Evolutionary conservation across 306 rosid species (phyloP), one percentile per base, ranked within the genome.

Genomic region (Gastrolobium bilobum): DNA sequence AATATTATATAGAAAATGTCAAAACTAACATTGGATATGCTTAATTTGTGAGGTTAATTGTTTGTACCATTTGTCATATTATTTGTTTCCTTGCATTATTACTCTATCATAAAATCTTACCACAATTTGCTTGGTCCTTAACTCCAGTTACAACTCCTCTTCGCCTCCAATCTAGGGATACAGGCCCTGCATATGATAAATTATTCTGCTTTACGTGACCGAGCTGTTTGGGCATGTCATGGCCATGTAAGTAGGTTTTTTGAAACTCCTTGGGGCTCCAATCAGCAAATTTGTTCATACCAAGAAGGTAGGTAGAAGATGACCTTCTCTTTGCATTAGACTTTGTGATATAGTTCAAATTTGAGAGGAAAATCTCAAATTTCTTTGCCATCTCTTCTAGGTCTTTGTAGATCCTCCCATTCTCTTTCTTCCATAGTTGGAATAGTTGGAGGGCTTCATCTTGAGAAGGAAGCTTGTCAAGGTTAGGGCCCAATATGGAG

Each of bases 211-310:
- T 83, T 76, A 13, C 1, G 5, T 0, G 5, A 8, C 9, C 1
- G 5, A 9, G 4, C n/a, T 10, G 2, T 10, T 4, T 52, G 13
- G 76, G 76, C 48, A 52, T 9, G 10, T 9, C 52, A 13, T 7
- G 0, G 8, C 39, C 6, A 3, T 15, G 29, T 20, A 53, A 35
- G 20, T 53, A 71, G 4, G 15, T 20, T 15, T 6, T 83, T 86
- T 70, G 73, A 50, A 86, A 86, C 84, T 84, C 89, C 68, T 69
- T 84, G 42, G 81, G 71, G 40, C 87, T 89, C 86, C 83, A 20
- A 48, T 86, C 87, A 2, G 87, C 87, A 84, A 87, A 89, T 69
- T 78, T 37, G 75, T 84, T 89, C 77, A 87, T 42, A 33, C 92
- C 87, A 39, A 89, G 43, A 26, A 59, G 66, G 47, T 46, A 76